These are phyloP conservation scores for Trichomonascaceae sp. DNA, from an alignment of 1,139 yeast species.

Conservation along the genomic window DNA sequence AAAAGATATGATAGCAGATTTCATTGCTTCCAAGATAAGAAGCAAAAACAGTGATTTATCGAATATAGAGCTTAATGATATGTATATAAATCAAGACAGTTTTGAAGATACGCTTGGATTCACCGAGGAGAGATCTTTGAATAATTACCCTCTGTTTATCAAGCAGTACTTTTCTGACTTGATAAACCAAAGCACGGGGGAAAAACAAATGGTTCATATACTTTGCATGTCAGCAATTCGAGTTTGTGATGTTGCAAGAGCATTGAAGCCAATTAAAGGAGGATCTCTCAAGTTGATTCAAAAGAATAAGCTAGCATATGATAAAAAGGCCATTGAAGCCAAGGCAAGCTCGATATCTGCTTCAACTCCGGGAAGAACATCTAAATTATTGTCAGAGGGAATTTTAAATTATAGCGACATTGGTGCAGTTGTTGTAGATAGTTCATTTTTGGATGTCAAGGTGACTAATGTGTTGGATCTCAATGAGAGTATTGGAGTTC, in stretches of 20 bases:
- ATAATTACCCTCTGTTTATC: conserved; percentile 38
- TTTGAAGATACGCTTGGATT: conserved; percentile 50
- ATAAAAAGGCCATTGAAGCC: conserved; percentile 45
- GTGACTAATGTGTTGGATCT: conserved; percentile 59
- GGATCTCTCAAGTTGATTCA: conserved; percentile 60
- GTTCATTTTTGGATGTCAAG: conserved; percentile 57
- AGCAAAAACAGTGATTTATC: conserved; percentile 52
- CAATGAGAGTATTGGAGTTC: conserved; percentile 28
- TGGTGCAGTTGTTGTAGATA: conserved; percentile 50
- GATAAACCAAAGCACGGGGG: conserved; percentile 17
- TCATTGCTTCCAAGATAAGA: conserved; percentile 47
- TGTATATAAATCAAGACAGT: conserved; percentile 43
- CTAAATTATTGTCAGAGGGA: conserved; percentile 43
- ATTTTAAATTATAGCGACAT: conserved; percentile 35
- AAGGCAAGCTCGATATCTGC: conserved; percentile 51
- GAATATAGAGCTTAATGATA: conserved; percentile 56
- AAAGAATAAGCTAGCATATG: conserved; percentile 59
- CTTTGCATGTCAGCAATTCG: conserved; percentile 65
- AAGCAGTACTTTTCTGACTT: conserved; percentile 9
- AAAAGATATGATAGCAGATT: conserved; percentile 55
- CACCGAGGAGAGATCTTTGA: conserved; percentile 42
- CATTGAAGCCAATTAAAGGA: conserved; percentile 36
- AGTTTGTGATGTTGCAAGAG: conserved; percentile 66
- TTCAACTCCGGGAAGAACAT: conserved; percentile 58
- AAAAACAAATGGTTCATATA: conserved; percentile 40